These are phyloP conservation scores for Entophlyctis luteolus DNA, from an alignment of 192 early-diverging fungal species.

Conservation along the genomic window DNA sequence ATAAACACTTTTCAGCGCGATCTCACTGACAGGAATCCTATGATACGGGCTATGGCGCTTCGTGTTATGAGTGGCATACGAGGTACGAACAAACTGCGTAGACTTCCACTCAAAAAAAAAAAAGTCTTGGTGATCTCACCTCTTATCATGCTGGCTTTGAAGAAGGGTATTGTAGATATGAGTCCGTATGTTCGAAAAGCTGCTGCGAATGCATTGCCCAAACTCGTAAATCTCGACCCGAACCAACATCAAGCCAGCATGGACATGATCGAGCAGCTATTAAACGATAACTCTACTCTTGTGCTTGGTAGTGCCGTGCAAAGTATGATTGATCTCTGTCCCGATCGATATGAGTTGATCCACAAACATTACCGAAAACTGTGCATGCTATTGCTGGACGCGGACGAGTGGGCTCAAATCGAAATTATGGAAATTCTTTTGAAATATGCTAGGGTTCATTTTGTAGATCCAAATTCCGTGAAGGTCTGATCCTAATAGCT, in stretches of 20 bases:
- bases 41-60: conserved; percentile 92
- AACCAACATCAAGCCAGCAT: conserved; percentile 69
- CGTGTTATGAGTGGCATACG: conserved; percentile 93
- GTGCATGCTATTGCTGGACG: conserved; percentile 77
- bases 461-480: conserved; percentile 53
- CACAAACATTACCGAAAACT: conserved; percentile 86
- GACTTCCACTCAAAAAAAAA: too few species aligned
- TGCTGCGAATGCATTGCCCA: conserved; percentile 80
- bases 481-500: background rate
- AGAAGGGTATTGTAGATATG: conserved; percentile 77
- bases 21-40: conserved; percentile 83
- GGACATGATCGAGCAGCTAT: conserved; percentile 67
- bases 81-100: conserved; percentile 33
- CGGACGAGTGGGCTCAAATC: conserved; percentile 96
- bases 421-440: conserved; percentile 74
- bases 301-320: conserved; percentile 83
- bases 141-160: conserved; percentile 83
- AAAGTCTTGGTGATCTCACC: conserved; percentile 65
- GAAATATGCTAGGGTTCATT: conserved; percentile 68
- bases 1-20: conserved; percentile 99
- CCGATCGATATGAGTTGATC: conserved; percentile 76
- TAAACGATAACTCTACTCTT: conserved; percentile 80
- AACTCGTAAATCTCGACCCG: conserved; percentile 68
- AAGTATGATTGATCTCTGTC: conserved; percentile 85
- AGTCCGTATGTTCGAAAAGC: conserved; percentile 92